These are phyloP conservation scores for Aphanomyces cochlioides DNA, from an alignment of 352 stramenopile genomes.

Conservation along the genomic window DNA sequence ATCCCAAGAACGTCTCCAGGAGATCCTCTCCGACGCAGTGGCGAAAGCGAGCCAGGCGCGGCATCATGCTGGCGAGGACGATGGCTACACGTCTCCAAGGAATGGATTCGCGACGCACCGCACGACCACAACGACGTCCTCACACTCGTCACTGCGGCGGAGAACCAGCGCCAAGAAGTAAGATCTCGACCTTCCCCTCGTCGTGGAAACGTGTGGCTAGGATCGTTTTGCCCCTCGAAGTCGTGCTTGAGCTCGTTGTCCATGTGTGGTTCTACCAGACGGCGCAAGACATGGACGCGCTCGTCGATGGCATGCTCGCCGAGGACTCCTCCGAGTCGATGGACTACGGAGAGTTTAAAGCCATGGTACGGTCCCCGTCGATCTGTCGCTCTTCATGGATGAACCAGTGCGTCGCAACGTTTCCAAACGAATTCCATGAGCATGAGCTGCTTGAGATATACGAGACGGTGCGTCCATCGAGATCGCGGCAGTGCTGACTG, in stretches of 20 bases:
- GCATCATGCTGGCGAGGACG: neutral
- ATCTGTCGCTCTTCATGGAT: neutral
- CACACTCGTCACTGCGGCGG: neutral
- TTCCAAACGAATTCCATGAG: conserved; percentile 17
- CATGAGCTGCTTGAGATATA: conserved; percentile 21
- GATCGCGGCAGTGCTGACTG: too few relatives aligned
- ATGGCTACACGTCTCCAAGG: neutral
- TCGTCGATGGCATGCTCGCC: neutral
- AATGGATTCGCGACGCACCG: neutral
- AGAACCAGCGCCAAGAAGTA: too few relatives aligned
- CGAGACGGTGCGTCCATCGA: conserved; percentile 14
- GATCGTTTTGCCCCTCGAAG: conserved; percentile 10
- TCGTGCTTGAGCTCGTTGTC: conserved; percentile 1
- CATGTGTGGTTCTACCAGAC: conserved; percentile 26
- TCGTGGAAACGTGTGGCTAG: neutral
- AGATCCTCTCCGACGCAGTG: conserved; percentile 1
- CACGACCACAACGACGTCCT: neutral
- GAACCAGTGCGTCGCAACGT: conserved; percentile 4
- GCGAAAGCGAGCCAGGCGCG: conserved; percentile 1
- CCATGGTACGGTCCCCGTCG: neutral
- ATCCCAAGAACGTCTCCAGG: neutral
- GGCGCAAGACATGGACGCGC: conserved; percentile 20
- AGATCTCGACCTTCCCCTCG: too few relatives aligned
- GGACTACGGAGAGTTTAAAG: conserved; percentile 21
- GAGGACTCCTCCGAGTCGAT: conserved; percentile 13